These are phyloP conservation scores for Gamsiella multidivaricata DNA, from an alignment of 192 early-diverging fungal genomes.

Conservation along the genomic window DNA sequence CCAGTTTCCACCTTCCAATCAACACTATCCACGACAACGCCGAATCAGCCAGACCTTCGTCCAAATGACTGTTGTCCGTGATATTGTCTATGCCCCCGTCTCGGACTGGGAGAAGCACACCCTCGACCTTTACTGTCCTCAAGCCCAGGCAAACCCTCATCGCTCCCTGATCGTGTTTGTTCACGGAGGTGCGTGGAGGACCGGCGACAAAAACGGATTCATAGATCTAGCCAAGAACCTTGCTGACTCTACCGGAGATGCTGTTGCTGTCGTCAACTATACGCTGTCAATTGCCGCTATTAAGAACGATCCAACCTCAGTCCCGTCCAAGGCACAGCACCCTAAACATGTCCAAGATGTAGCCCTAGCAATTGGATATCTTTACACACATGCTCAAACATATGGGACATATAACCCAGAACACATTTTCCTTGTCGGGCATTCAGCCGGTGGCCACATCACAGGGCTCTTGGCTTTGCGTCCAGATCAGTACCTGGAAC, in stretches of 20 bases:
- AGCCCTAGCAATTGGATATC: conserved; percentile 63
- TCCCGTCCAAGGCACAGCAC: conserved; percentile 58
- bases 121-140: conserved; percentile 72
- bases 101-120: conserved; percentile 60
- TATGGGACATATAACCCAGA: conserved; percentile 43
- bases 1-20: conserved; percentile 32
- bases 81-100: conserved; percentile 42
- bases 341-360: conserved; percentile 79
- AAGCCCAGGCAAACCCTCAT: neutral
- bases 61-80: conserved; percentile 2
- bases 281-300: conserved; percentile 61
- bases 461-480: conserved; percentile 68
- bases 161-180: conserved; percentile 75
- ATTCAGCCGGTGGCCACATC: conserved; percentile 85
- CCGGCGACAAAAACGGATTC: conserved; percentile 77
- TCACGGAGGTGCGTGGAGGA: conserved; percentile 90
- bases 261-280: conserved; percentile 82
- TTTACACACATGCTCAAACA: conserved; percentile 25
- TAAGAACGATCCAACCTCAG: conserved; percentile 38
- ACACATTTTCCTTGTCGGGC: conserved; percentile 71
- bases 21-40: neutral
- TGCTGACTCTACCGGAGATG: conserved; percentile 53
- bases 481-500: conserved; percentile 45
- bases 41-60: neutral
- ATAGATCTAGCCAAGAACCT: conserved; percentile 61